Base-by-base conservation (phyloP, 192 early-diverging fungal genomes). In the Rhizophagus prolifer region DNA sequence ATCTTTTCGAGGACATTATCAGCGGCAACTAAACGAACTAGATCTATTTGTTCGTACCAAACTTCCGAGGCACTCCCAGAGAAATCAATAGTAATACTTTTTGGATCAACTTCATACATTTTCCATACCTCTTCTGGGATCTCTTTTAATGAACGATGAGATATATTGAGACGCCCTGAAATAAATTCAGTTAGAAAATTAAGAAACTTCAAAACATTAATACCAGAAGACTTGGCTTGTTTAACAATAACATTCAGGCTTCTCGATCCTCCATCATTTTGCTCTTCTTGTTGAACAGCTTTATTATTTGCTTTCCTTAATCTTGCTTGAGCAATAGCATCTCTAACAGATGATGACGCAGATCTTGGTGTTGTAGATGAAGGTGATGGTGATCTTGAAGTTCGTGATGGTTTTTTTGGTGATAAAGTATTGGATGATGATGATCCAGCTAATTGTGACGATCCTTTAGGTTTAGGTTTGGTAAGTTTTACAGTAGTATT, bases 91-190 rank as follows among this genome's bases (percentile, higher is more conserved):
- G 82, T 80, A 19, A 87, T 78, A 50, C 73, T 79, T 59, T 82
- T 82, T 19, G 85, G 80, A 75, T 89, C 85, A 46, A 85, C 80
- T 71, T 86, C 85, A 68, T 89, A 88, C 88, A 89, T 89, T 60
- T 80, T 85, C 82, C 86, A 85, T 21, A 89, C 83, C 63, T 82
- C 82, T 38, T 84, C 79, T 0, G 88, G 88, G 41, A 89, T 74
- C 16, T 80, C 78, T 10, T 82, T 74, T 69, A 89, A 46, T 16
- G 81, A 81, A n/a, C 85, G 76, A 44, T 83, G 88, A 0, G 85
- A 83, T 3, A 89, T 70, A 71, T 85, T 85, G 31, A 89, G 73
- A 26, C 79, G 85, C 26, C 88, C 88, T 84, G 38, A 14, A 70
- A 72, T 69, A 9, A 68, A 7, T n/a, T n/a, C 19, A 74, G 8